Base-by-base conservation (phyloP, 2,329 filamentous ascomycete genomes). In the Metarhizium sp. region DNA sequence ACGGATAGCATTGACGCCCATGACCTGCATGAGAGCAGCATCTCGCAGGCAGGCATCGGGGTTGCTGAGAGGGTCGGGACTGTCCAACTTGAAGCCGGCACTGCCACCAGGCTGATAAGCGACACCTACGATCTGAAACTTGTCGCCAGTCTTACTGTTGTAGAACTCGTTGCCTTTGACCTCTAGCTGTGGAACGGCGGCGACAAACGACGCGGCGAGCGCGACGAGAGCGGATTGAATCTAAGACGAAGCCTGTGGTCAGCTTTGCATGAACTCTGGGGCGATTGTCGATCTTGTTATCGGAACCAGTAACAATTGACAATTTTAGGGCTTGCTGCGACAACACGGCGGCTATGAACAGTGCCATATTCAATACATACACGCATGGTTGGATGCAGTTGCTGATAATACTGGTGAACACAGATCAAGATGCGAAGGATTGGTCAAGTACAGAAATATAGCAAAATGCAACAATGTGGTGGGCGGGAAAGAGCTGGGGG, bases 91-190 rank as follows among this genome's bases (percentile, higher is more conserved):
- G 70, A 84, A 86, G 50, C 79, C 82, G 48, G 82, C 76, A 58
- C 79, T 81, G 59, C 85, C 85, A 58, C 82, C 84, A 47, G 84
- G 84, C 68, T 87, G 85, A 71, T 87, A 88, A 65, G 84, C 85
- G 61, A 85, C 78, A 62, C 85, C 85, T 52, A 85, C 77, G 58
- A 88, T 76, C 72, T 86, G 81, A 71, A 86, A 86, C 59, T 78
- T 78, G 63, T 81, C 74, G 58, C 81, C 80, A 25, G 76, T 80
- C 57, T 71, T 70, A 46, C 78, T 72, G 69, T 85, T 82, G 68
- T 86, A 74, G 57, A 87, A 84, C 64, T 82, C 73, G 57, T 74
- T 75, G 60, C 80, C 81, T 56, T 79, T 64, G 58, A 85, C 75
- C 57, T 77, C 74, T 52, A 87, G 76, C 10, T 81, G 69, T 57